Base-by-base conservation (phyloP, 495 filamentous ascomycete species). In the Bombardia bombarda region DNA sequence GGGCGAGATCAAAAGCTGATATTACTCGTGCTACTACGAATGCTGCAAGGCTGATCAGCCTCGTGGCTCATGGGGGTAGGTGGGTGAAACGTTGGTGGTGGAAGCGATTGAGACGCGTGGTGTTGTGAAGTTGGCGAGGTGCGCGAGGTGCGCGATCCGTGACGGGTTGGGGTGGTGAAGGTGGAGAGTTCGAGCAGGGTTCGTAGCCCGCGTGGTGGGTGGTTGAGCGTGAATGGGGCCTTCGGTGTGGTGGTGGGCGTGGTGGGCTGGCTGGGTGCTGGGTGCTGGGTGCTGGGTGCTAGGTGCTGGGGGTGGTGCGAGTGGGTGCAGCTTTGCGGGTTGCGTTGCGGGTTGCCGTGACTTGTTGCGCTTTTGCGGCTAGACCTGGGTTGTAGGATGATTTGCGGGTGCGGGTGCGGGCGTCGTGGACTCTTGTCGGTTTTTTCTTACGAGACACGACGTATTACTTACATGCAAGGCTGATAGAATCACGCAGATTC, bases 1-100 rank as follows among this genome's bases (percentile, higher is more conserved):
- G 38, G 18, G 14, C n/a, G 19, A 14, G 36, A 38, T 20, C 18
- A 6, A 4, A 18, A 36, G n/a, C n/a, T 9, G 21, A 9, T 38
- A 37, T 42, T 46, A 35, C 50, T 47, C 32, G 39, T 10, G 22
- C n/a, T 18, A 53, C 42, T 42, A 45, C 36, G 51, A 42, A 39
- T 47, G 42, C 52, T 67, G 61, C 57, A 60, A 65, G 63, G 57
- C 63, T 63, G 60, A 59, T 62, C 61, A 65, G 63, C 60, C 66
- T 62, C 41, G 57, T 40, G 25, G 22, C 25, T 28, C 16, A 25
- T 22, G 21, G 18, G 17, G 17, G 20, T 17, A 5, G 13, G 19
- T 26, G 32, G 28, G 26, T 36, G 31, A 16, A n/a, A 8, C n/a
- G 37, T 37, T 12, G 8, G 41, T 38, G 37, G 42, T 49, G 41